phyloP scores from a whole-genome alignment of 1,284 basidiomycete species.

The Trametes sp. region DNA sequence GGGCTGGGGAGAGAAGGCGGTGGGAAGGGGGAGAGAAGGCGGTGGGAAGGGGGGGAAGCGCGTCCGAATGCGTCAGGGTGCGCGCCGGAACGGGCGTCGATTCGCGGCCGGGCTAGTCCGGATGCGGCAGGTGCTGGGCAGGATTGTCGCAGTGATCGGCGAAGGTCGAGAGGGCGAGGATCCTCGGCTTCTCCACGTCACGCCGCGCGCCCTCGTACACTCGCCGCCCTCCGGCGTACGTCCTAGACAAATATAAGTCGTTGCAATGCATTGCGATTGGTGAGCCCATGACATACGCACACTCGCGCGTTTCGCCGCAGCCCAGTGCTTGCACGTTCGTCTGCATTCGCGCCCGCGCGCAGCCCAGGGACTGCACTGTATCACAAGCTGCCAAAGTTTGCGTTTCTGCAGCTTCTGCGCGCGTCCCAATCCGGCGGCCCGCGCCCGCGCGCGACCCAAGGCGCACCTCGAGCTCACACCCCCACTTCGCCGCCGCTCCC shows the following conservation, averaged over 20 bases:
- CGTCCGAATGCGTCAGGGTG: neutral
- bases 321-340: too few relatives aligned
- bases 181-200: conserved; percentile 20
- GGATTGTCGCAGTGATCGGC: conserved; percentile 23
- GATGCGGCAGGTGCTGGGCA: conserved; percentile 10
- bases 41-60: neutral
- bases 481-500: conserved; percentile 13
- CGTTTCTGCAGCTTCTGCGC: neutral
- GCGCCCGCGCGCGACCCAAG: neutral
- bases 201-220: neutral
- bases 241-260: neutral
- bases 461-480: conserved; percentile 9
- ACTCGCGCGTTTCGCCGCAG: too few relatives aligned
- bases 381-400: too few relatives aligned
- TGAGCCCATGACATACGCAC: neutral
- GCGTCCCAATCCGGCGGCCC: neutral
- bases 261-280: too few relatives aligned
- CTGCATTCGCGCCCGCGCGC: too few relatives aligned
- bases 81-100: neutral
- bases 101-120: conserved; percentile 12
- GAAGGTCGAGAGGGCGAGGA: conserved; percentile 1
- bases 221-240: neutral
- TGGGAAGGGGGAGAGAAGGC: neutral
- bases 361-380: too few relatives aligned
- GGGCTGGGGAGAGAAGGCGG: neutral